phyloP scores from a whole-genome alignment of 129 eudicot species.

The Escallonia rubra region DNA sequence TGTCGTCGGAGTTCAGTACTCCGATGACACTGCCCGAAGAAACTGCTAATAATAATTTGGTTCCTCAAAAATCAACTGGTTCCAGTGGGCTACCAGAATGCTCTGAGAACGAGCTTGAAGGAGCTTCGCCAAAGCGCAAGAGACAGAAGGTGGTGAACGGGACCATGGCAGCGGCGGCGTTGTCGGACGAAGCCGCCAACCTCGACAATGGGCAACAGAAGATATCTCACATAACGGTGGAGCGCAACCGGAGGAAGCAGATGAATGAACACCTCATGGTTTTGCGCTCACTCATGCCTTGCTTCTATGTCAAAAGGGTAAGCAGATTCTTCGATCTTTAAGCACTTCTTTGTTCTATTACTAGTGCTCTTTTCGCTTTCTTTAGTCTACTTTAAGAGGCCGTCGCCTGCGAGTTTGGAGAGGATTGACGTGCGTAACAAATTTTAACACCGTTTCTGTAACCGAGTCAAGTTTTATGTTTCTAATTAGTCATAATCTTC shows the following conservation, averaged over 20 bases:
- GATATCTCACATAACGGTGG: constrained; percentile 71
- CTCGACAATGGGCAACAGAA: constrained; percentile 42
- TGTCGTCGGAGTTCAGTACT: constrained; percentile 12
- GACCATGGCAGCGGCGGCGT: too few relatives aligned
- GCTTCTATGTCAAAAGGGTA: constrained; percentile 86
- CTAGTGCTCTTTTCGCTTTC: too few relatives aligned
- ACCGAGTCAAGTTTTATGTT: too few relatives aligned
- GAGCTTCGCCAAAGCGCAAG: constrained; percentile 42
- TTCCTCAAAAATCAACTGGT: constrained; percentile 1
- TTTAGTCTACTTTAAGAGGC: too few relatives aligned
- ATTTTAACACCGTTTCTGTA: too few relatives aligned
- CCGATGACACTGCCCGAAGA: constrained; percentile 5
- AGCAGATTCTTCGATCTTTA: not conserved
- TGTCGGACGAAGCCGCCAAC: not conserved
- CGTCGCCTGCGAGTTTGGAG: too few relatives aligned
- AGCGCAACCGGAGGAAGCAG: constrained; percentile 87
- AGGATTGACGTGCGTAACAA: too few relatives aligned
- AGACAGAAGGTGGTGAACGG: constrained; percentile 39
- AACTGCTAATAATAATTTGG: not conserved
- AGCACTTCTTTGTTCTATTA: not conserved
- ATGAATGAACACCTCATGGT: constrained; percentile 76
- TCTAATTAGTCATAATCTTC: too few relatives aligned
- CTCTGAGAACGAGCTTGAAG: constrained; percentile 24
- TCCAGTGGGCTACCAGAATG: not conserved
- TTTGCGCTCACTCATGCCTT: constrained; percentile 85